Conservation (phyloP, 306 rosid genomes). For the Dryas drummondii region DNA sequence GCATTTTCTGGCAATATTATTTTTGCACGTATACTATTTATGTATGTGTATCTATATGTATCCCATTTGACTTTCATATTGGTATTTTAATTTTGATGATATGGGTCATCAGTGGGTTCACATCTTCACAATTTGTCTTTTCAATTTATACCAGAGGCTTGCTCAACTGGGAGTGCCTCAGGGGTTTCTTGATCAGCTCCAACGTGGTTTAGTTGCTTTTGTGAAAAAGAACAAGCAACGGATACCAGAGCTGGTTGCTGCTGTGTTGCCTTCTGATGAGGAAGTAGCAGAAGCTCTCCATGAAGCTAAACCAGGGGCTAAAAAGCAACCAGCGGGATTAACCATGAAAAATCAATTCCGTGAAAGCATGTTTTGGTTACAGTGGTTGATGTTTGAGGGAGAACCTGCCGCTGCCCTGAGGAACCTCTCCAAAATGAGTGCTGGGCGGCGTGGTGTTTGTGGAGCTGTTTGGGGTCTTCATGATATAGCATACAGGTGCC, state of each 20-base stretch:
- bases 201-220: slow-evolving; percentile 64
- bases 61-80: neutral
- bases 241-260: slow-evolving; percentile 59
- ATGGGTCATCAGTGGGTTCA: slow-evolving; percentile 4
- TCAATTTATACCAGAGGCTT: slow-evolving; percentile 62
- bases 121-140: slow-evolving; percentile 17
- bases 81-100: neutral
- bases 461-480: slow-evolving; percentile 88
- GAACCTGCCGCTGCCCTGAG: slow-evolving; percentile 52
- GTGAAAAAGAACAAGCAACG: slow-evolving; percentile 40
- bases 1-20: neutral
- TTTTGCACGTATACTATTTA: neutral
- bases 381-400: slow-evolving; percentile 96
- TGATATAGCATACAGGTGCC: slow-evolving; percentile 87
- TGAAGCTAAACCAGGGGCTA: slow-evolving; percentile 40
- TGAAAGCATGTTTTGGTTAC: slow-evolving; percentile 77
- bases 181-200: slow-evolving; percentile 47
- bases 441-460: slow-evolving; percentile 85
- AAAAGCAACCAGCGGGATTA: slow-evolving; percentile 19
- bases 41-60: too few species aligned
- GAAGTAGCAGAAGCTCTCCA: slow-evolving; percentile 51
- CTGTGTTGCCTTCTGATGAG: slow-evolving; percentile 61
- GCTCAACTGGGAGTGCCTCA: slow-evolving; percentile 59
- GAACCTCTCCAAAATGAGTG: slow-evolving; percentile 57
- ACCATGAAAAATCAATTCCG: slow-evolving; percentile 45